phyloP scores from a whole-genome alignment of 2,329 filamentous ascomycete genomes.

The Hypoxylon sp. region DNA sequence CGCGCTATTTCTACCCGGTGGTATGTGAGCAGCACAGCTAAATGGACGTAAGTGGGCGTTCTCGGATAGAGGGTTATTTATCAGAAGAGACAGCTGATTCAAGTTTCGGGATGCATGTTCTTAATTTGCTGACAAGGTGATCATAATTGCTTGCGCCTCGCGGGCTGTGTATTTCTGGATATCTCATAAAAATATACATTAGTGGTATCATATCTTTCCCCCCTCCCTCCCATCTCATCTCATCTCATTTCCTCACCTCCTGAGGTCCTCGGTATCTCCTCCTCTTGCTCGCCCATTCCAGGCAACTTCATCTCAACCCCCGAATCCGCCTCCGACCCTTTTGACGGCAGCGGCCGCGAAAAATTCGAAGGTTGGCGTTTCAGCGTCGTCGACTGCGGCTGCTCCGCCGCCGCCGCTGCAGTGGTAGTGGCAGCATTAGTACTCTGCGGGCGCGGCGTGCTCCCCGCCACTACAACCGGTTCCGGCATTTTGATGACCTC shows the following conservation, averaged over 20 bases:
- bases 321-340: constrained; percentile 21
- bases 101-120: neutral
- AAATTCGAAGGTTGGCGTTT: constrained; percentile 44
- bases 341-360: constrained; percentile 41
- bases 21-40: no score
- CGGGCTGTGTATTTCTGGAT: neutral
- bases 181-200: constrained; percentile 32
- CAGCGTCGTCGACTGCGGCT: constrained; percentile 5
- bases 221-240: no score
- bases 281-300: constrained; percentile 16
- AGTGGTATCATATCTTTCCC: neutral
- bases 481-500: constrained; percentile 29
- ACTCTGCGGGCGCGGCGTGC: constrained; percentile 29
- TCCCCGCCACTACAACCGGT: constrained; percentile 32
- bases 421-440: neutral
- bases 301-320: constrained; percentile 35
- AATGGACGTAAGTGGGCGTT: no score
- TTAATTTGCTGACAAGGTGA: neutral
- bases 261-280: constrained; percentile 15
- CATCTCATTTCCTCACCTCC: no score
- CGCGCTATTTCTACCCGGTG: no score
- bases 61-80: no score
- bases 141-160: neutral
- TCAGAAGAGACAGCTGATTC: no score
- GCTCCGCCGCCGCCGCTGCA: neutral